Evolutionary conservation across 2,329 filamentous ascomycete genomes (phyloP).

Genomic region (Sphaerulina vaccinii): DNA sequence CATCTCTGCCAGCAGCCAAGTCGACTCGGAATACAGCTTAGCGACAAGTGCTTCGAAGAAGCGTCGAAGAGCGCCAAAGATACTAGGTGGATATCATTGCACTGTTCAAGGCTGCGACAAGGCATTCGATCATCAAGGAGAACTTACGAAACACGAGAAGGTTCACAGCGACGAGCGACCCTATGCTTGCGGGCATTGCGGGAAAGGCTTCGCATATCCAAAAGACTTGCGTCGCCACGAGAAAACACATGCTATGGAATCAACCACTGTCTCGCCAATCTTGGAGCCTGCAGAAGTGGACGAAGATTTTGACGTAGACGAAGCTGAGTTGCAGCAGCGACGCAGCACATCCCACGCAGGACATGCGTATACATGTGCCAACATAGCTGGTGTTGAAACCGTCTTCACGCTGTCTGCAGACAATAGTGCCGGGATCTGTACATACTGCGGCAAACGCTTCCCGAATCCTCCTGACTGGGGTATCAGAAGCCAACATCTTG

Average conservation of each 20-base stretch:
- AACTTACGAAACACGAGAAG: slow-evolving; percentile 16
- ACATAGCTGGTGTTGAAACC: slow-evolving; percentile 4
- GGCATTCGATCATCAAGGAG: slow-evolving; percentile 16
- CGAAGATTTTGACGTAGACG: slow-evolving; percentile 5
- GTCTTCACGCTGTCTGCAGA: background rate
- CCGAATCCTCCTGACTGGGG: slow-evolving; percentile 10
- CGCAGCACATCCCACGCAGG: background rate
- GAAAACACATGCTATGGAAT: slow-evolving; percentile 10
- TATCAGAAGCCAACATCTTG: slow-evolving; percentile 7
- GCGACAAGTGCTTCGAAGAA: slow-evolving; percentile 15
- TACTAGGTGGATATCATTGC: slow-evolving; percentile 14
- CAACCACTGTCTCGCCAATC: slow-evolving; percentile 12
- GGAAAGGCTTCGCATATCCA: slow-evolving; percentile 16
- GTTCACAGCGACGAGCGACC: slow-evolving; percentile 13
- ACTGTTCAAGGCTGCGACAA: slow-evolving; percentile 6
- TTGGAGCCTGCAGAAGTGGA: slow-evolving; percentile 1
- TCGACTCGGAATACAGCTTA: slow-evolving; percentile 18
- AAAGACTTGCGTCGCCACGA: slow-evolving; percentile 17
- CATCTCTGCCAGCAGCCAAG: slow-evolving; percentile 17
- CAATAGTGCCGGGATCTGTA: background rate
- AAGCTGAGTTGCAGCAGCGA: background rate
- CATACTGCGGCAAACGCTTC: slow-evolving; percentile 4
- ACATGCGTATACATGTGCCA: background rate
- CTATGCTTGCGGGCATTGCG: slow-evolving; percentile 10
- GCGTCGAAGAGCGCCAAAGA: slow-evolving; percentile 13